Base-by-base conservation (phyloP, 768 basidiomycete genomes). In the Lyophyllum semitale region DNA sequence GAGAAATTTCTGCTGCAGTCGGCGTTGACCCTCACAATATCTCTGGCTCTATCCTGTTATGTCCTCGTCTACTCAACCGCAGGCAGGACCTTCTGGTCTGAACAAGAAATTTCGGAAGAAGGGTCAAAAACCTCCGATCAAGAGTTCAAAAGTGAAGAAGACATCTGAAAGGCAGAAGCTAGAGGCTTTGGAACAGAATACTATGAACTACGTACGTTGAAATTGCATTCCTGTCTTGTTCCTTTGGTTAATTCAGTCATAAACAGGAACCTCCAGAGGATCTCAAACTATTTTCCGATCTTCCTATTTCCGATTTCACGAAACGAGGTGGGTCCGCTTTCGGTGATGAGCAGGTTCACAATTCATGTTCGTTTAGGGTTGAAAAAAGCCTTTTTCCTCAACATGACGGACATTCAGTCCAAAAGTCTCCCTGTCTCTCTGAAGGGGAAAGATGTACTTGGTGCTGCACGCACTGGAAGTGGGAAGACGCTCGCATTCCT, bases 401-500 rank as follows among this genome's bases (percentile, higher is more conserved):
- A 89, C 20, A 93, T 94, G 83, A 97, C 95, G 0, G 89, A 93
- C 41, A 93, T 99, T 0, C 97, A 99, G 68, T 85, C 87, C 38
- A 81, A 92, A 69, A 89, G 95, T 35, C 88, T 99, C 33, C 97
- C 95, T 0, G 82, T 92, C 23, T 83, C 97, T 15, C 77, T 99
- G 2, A 93, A 96, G 44, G 95, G 97, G 20, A 92, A 93, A 69
- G 97, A 99, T 68, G 93, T 99, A 4, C 84, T 99, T 5, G 97
- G 95, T 52, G 95, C 97, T 20, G 97, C 97, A 4, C 83, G 87
- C 54, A 99, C 97, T 41, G 97, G 97, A 44, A 93, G 90, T 32
- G 97, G 96, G 18, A 98, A 99, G 73, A 98, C 97, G 0, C 82
- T 98, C 48, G 95, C 97, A 0, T 99, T 99, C 72, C 76, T 98